A percentile compares a stretch with the other conserved stretches of the same genome.
phyloP scores from a whole-genome alignment of 2,329 filamentous ascomycete genomes.

The Cladosporium halotolerans region DNA sequence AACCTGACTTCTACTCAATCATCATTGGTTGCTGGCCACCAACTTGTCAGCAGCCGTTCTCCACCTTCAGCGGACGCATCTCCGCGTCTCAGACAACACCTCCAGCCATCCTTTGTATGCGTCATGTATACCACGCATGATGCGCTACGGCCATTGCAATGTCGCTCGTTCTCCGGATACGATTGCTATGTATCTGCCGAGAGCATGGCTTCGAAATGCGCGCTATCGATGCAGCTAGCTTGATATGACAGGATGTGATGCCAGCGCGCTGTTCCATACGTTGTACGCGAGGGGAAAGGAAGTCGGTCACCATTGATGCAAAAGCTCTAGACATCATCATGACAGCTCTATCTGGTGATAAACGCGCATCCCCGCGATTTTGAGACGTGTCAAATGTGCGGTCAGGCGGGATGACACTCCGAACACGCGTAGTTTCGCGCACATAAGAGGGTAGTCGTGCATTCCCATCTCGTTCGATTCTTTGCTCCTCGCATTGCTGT shows the following conservation, averaged over 20 bases:
- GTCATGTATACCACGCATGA: not conserved
- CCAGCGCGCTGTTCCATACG: not conserved
- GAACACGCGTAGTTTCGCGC: no score
- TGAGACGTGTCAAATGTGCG: slow-evolving; percentile 1
- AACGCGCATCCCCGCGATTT: not conserved
- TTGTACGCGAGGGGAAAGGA: not conserved
- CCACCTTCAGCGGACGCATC: no score
- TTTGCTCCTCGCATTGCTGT: not conserved
- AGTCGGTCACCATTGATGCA: not conserved
- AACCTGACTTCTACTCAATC: no score
- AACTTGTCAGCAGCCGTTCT: no score
- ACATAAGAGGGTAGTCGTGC: not conserved
- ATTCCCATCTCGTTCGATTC: not conserved
- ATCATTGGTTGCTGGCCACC: no score
- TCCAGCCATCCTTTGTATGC: not conserved
- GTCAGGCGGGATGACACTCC: not conserved
- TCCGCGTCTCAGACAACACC: no score
- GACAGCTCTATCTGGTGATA: slow-evolving; percentile 4
- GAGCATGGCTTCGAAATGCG: not conserved
- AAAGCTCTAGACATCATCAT: slow-evolving; percentile 1
- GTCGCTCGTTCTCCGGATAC: not conserved
- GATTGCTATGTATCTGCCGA: no score
- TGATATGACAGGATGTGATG: not conserved
- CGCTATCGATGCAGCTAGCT: not conserved
- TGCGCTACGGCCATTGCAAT: not conserved